Conservation (phyloP, 2,329 filamentous ascomycete genomes). For the Achaetomium macrosporum region DNA sequence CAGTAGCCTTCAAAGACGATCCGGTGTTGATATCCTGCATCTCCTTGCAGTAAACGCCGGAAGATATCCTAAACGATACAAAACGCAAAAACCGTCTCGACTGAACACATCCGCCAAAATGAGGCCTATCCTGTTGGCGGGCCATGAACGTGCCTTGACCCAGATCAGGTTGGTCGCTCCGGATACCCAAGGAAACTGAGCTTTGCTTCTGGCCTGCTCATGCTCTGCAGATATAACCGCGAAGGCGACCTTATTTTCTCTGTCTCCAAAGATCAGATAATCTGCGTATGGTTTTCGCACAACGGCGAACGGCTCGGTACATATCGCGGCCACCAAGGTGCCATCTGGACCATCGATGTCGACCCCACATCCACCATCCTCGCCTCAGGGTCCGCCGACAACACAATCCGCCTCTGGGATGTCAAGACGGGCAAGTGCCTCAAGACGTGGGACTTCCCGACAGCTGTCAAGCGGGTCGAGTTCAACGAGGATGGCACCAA, state of each 20-base stretch:
- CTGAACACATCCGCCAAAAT: slow-evolving; percentile 49
- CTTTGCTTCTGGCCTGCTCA: slow-evolving; percentile 5
- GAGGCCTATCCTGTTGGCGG: slow-evolving; percentile 93
- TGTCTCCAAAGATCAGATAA: slow-evolving; percentile 90
- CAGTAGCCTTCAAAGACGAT: slow-evolving; percentile 12
- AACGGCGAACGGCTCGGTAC: slow-evolving; percentile 97
- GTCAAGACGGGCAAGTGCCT: slow-evolving; percentile 86
- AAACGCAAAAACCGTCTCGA: neutral
- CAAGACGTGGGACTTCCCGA: slow-evolving; percentile 97
- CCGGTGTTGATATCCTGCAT: slow-evolving; percentile 3
- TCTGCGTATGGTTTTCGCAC: slow-evolving; percentile 94
- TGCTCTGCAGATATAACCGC: slow-evolving; percentile 64
- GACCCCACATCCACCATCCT: slow-evolving; percentile 88
- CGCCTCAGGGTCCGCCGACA: slow-evolving; percentile 93
- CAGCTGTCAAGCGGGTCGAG: slow-evolving; percentile 94
- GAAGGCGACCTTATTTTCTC: slow-evolving; percentile 98
- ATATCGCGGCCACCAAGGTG: slow-evolving; percentile 94
- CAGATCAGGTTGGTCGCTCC: slow-evolving; percentile 68
- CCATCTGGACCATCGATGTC: slow-evolving; percentile 97
- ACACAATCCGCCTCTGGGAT: slow-evolving; percentile 97
- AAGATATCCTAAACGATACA: neutral
- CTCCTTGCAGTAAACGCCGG: neutral
- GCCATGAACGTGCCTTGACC: slow-evolving; percentile 94
- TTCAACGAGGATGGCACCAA: slow-evolving; percentile 91
- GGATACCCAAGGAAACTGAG: neutral